Conservation (phyloP, 768 basidiomycete species). For the Agaricus blazei region DNA sequence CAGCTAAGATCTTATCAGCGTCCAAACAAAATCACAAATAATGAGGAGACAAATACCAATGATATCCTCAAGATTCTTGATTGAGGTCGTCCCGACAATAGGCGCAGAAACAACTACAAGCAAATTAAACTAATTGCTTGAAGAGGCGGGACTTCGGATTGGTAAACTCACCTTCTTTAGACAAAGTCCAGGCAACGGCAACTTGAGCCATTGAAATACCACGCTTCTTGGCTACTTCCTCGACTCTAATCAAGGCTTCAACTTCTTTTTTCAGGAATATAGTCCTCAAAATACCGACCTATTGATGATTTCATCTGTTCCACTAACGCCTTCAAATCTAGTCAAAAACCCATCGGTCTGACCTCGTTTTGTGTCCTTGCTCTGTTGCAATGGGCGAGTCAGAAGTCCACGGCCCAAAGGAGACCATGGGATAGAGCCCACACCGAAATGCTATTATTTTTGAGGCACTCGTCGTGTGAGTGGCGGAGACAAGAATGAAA, state of each 20-base stretch:
- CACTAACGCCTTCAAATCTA: slow-evolving; percentile 18
- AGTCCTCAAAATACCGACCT: slow-evolving; percentile 19
- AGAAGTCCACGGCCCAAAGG: slow-evolving; percentile 50
- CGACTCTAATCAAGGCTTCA: slow-evolving; percentile 33
- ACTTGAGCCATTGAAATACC: slow-evolving; percentile 54
- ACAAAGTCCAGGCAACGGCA: slow-evolving; percentile 46
- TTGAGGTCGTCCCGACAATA: slow-evolving; percentile 50
- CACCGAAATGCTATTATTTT: slow-evolving; percentile 38
- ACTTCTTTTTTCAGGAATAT: not conserved
- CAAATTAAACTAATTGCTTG: not conserved
- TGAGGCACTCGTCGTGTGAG: no score
- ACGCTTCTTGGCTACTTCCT: slow-evolving; percentile 48
- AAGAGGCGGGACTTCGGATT: not conserved
- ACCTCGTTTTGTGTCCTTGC: slow-evolving; percentile 33
- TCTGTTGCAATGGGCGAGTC: slow-evolving; percentile 29
- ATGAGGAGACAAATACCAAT: slow-evolving; percentile 28
- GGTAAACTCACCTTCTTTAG: slow-evolving; percentile 28
- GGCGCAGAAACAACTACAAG: slow-evolving; percentile 45
- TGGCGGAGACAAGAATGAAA: no score
- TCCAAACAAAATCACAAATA: no score
- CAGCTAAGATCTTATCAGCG: no score
- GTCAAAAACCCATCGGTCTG: slow-evolving; percentile 29
- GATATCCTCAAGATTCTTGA: slow-evolving; percentile 47
- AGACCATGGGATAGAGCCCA: slow-evolving; percentile 57
- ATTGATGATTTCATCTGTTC: slow-evolving; percentile 31